phyloP scores from a whole-genome alignment of 176 grass and related monocot species.

The Zea mays region DNA sequence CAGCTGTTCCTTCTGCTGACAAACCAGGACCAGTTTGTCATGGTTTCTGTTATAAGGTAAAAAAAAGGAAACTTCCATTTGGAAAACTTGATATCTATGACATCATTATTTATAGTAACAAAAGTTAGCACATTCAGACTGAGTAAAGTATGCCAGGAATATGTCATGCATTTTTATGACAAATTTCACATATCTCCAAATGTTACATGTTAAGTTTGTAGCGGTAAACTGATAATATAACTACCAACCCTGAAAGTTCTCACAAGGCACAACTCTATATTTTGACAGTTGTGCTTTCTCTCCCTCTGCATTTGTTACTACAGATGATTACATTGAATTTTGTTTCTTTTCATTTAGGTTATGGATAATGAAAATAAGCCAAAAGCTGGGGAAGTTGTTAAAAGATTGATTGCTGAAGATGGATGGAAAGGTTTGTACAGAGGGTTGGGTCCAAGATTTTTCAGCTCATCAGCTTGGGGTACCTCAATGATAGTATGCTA shows the following conservation, averaged over 20 bases:
- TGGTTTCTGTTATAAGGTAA: neutral
- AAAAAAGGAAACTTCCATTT: neutral
- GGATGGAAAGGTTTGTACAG: constrained; percentile 97
- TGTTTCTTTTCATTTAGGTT: constrained; percentile 47
- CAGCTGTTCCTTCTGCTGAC: constrained; percentile 13
- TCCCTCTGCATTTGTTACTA: neutral
- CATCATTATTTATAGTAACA: constrained; percentile 26
- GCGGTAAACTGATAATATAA: constrained; percentile 9
- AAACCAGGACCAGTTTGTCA: neutral
- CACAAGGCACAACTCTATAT: constrained; percentile 18
- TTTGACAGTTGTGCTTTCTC: constrained; percentile 14
- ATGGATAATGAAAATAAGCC: constrained; percentile 63
- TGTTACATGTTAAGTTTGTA: constrained; percentile 19
- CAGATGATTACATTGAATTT: constrained; percentile 1
- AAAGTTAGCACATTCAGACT: constrained; percentile 4
- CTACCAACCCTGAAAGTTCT: neutral
- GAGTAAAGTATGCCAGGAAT: constrained; percentile 9
- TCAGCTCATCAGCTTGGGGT: constrained; percentile 99
- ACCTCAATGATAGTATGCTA: constrained; percentile 99
- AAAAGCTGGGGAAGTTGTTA: constrained; percentile 73
- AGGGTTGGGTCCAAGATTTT: constrained; percentile 90
- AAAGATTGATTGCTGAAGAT: constrained; percentile 84
- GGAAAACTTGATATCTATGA: constrained; percentile 12
- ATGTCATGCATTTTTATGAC: constrained; percentile 13
- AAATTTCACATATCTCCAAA: neutral